Conservation (phyloP, 257 asterid species). For the Ilex aquifolium region DNA sequence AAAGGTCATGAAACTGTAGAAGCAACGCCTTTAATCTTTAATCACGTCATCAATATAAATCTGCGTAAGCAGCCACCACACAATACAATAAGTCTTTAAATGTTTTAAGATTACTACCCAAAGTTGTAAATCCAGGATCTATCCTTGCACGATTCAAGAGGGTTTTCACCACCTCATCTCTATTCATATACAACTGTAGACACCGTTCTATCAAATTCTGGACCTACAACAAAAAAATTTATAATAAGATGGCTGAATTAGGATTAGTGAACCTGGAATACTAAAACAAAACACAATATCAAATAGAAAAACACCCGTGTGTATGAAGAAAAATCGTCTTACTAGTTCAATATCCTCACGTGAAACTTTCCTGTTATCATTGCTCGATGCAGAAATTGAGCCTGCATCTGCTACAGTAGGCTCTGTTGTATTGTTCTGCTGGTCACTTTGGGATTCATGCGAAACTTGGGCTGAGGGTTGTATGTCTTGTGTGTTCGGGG, state of each 20-base stretch:
- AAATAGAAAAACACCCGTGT: neutral
- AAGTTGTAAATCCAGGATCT: slow-evolving; percentile 95
- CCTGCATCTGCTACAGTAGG: slow-evolving; percentile 79
- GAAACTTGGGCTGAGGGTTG: slow-evolving; percentile 50
- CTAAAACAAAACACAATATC: neutral
- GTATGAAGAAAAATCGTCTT: slow-evolving; percentile 24
- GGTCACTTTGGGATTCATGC: slow-evolving; percentile 64
- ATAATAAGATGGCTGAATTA: slow-evolving; percentile 9
- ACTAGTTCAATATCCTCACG: slow-evolving; percentile 96
- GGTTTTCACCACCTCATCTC: slow-evolving; percentile 90
- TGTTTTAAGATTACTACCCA: slow-evolving; percentile 45
- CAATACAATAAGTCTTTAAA: neutral
- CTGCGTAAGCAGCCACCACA: neutral
- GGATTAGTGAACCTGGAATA: neutral
- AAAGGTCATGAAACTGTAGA: neutral
- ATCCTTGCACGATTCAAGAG: slow-evolving; percentile 89
- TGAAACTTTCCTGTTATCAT: slow-evolving; percentile 78
- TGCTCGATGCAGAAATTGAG: slow-evolving; percentile 81
- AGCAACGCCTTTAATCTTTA: neutral
- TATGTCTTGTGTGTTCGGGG: slow-evolving; percentile 45
- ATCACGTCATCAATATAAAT: neutral
- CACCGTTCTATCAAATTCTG: slow-evolving; percentile 93
- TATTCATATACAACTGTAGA: slow-evolving; percentile 87
- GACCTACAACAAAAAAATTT: slow-evolving; percentile 41
- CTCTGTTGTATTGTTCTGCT: slow-evolving; percentile 50